A percentile compares a stretch with the other conserved stretches of the same genome.
Evolutionary conservation across 2,329 filamentous ascomycete genomes (phyloP).

Genomic region (Calonectria naviculata): DNA sequence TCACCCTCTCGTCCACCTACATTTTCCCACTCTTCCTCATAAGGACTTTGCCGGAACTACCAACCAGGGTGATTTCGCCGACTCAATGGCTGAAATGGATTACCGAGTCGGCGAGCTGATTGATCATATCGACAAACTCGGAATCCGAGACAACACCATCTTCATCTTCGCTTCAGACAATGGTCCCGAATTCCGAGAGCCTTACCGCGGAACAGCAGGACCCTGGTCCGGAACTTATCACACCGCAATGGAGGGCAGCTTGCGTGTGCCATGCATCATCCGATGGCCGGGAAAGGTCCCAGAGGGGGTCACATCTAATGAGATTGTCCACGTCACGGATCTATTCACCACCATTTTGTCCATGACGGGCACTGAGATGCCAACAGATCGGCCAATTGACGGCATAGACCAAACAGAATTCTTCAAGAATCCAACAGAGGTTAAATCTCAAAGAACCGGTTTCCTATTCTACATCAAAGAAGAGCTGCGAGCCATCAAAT

Average conservation of each 20-base stretch:
- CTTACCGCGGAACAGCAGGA: conserved; percentile 46
- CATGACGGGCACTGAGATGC: conserved; percentile 34
- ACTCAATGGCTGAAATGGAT: conserved; percentile 49
- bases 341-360: conserved; percentile 44
- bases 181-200: conserved; percentile 46
- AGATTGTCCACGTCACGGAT: conserved; percentile 47
- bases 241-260: conserved; percentile 49
- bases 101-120: conserved; percentile 44
- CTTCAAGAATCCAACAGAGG: conserved; percentile 34
- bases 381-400: conserved; percentile 45
- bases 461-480: conserved; percentile 50
- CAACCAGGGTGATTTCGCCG: conserved; percentile 44
- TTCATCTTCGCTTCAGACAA: conserved; percentile 51
- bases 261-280: conserved; percentile 49
- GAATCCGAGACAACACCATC: conserved; percentile 43
- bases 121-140: conserved; percentile 44
- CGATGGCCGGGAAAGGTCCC: conserved; percentile 47
- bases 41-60: conserved; percentile 43
- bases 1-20: conserved; percentile 46
- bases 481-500: conserved; percentile 47
- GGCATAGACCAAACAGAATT: conserved; percentile 42
- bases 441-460: conserved; percentile 33
- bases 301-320: conserved; percentile 38
- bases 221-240: conserved; percentile 50
- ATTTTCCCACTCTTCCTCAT: conserved; percentile 47